Percentiles rank a stretch among this genome's conserved stretches.
Evolutionary conservation across 2,329 filamentous ascomycete species (phyloP).

Genomic region (Drechslerella coelobrocha): DNA sequence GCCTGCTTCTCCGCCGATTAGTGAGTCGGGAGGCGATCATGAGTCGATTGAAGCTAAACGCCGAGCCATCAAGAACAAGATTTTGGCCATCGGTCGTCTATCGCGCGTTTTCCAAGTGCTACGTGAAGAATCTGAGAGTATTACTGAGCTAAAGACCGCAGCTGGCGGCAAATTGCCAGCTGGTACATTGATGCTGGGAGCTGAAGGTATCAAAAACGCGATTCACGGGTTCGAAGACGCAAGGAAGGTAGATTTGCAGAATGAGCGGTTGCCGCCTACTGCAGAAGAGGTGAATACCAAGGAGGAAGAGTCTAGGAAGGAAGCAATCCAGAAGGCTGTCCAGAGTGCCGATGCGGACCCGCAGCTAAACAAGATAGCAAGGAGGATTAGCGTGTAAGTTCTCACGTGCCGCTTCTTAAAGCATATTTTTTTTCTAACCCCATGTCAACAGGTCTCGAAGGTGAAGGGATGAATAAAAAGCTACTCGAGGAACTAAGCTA

Average conservation of each 20-base stretch:
- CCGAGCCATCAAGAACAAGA: constrained; percentile 99
- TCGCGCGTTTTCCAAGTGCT: constrained; percentile 98
- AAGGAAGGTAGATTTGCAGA: constrained; percentile 93
- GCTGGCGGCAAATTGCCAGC: constrained; percentile 90
- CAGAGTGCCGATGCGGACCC: constrained; percentile 91
- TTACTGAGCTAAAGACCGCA: constrained; percentile 97
- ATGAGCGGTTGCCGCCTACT: constrained; percentile 89
- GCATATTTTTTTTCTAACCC: constrained; percentile 2
- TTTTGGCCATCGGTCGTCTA: constrained; percentile 92
- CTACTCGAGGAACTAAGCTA: not conserved
- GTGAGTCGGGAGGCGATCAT: constrained; percentile 68
- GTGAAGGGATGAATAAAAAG: constrained; percentile 43
- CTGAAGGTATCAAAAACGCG: constrained; percentile 97
- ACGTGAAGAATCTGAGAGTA: constrained; percentile 93
- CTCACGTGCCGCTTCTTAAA: not conserved
- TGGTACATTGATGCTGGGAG: constrained; percentile 95
- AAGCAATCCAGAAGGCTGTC: constrained; percentile 83
- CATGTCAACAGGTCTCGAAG: constrained; percentile 34
- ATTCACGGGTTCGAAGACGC: constrained; percentile 97
- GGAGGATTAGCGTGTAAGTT: constrained; percentile 93
- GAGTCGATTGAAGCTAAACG: constrained; percentile 93
- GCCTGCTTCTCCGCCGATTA: constrained; percentile 75
- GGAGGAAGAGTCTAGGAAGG: constrained; percentile 78
- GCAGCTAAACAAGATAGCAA: constrained; percentile 82
- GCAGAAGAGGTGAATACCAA: constrained; percentile 88